Base-by-base conservation (phyloP, 2,329 filamentous ascomycete species). In the Neopestalotiopsis sp. region DNA sequence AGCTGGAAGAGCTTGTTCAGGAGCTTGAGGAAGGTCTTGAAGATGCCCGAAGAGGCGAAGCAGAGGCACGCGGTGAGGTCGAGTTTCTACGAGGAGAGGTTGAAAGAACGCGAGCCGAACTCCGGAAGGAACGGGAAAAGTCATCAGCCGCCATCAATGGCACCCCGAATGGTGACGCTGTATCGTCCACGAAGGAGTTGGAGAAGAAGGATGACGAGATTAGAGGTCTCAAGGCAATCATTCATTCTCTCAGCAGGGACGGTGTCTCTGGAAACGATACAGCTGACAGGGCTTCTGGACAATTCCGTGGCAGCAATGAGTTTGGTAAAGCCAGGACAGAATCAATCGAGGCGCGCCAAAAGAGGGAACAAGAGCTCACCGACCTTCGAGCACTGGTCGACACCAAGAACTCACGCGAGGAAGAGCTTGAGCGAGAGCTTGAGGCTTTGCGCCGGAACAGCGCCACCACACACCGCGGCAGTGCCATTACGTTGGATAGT, bases 131-230 rank as follows among this genome's bases (percentile, higher is more conserved):
- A 79, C 90, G 93, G 32, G 95, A 98, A 77, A 96, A 96, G 80
- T 89, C 91, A 4, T 90, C 89, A 1, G 88, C 88, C 13, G 85
- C 85, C 3, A 77, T 89, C 68, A 89, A 88, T 73, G 87, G 86
- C 34, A 83, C 81, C 20, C 71, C 74, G 4, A 75, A 75, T 57
- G 73, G 76, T 32, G 84, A 85, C 12, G 84, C 85, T 1, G 80
- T 83, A 10, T 82, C 85, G 30, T 80, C 84, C 61, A 87, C 88
- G 58, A 94, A 94, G 79, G 94, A 97, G 72, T 81, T 98, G 38
- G 94, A 97, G 78, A 93, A 97, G 77, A 96, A 97, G 78, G 95
- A 99, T 76, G 96, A 99, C 75, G 96, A 99, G 83, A 98, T 99
- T 76, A 89, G 95, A 71, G 96, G 96, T 61, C 87, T 99, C 72